phyloP scores from a whole-genome alignment of 1,284 basidiomycete genomes.

The Cryptococcus sp. region DNA sequence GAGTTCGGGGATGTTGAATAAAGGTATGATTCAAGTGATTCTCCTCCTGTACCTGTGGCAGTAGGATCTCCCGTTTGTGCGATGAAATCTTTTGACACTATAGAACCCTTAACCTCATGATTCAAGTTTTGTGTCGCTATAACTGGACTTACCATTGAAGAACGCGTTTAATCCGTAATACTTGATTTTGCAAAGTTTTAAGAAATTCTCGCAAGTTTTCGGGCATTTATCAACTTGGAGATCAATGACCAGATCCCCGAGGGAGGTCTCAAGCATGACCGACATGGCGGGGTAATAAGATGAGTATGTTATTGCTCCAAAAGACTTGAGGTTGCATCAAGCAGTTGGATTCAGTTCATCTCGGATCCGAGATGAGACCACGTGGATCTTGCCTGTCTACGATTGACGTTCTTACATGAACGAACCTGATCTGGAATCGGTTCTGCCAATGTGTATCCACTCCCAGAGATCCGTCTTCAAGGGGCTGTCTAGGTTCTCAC shows the following conservation, averaged over 20 bases:
- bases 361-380: not conserved
- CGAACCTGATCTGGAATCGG: too few species aligned
- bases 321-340: not conserved
- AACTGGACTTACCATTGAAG: constrained; percentile 72
- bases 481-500: too few species aligned
- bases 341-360: constrained; percentile 18
- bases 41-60: constrained; percentile 89
- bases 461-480: too few species aligned
- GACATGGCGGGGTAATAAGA: constrained; percentile 62
- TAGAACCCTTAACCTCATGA: not conserved
- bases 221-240: constrained; percentile 88
- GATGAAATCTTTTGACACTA: constrained; percentile 93
- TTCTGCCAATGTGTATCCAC: too few species aligned
- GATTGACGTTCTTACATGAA: too few species aligned
- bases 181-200: constrained; percentile 94
- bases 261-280: constrained; percentile 89
- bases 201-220: constrained; percentile 85
- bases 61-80: constrained; percentile 92
- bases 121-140: not conserved
- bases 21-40: constrained; percentile 69
- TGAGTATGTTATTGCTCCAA: not conserved
- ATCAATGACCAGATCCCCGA: constrained; percentile 94
- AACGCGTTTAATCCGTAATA: constrained; percentile 95
- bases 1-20: constrained; percentile 51
- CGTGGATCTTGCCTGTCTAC: too few species aligned